Evolutionary conservation across 768 basidiomycete genomes (phyloP), one percentile per base, ranked within the genome.

Genomic region (Amanita molliuscula): DNA sequence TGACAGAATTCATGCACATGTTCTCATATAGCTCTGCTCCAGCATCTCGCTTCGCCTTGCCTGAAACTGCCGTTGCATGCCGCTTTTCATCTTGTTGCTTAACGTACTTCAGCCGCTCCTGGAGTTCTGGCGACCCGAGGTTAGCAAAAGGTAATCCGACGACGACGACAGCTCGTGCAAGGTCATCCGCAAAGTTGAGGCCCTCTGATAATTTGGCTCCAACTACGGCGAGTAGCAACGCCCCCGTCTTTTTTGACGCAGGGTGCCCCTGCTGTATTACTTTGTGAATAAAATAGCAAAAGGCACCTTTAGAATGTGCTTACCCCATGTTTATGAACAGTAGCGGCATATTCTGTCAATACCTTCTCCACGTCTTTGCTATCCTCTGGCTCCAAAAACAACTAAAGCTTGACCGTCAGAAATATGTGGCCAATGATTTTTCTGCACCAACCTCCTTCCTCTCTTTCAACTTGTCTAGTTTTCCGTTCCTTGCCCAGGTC

Each of bases 171-270:
- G 82, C 85, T 26, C 93, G 83, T 2, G 93, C 92, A 13, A 90
- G 78, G 43, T 82, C 76, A 61, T 91, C 86, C 16, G 81, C 75
- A 58, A 85, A 85, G 57, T 84, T 83, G 34, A 83, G 63, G 6
- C 94, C 95, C 66, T 99, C 96, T 0, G 91, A 94, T n/a, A 99
- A 76, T 62, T 97, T 98, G 23, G 93, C 95, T 15, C 94, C 94
- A 23, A 98, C 84, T 8, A 98, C 96, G 2, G 96, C 95, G 49
- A 98, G 84, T 4, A 99, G 69, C 34, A 99, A 63, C 2, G 90
- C 89, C 13, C 92, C 92, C 54, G 66, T 65, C 62, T 61, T 66
- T 53, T 68, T 70, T 15, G 54, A 59, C n/a, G 59, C 54, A 18
- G 54, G 35, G 25, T 55, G 51, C 23, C 26, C 40, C 33, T 49